Conservation (phyloP, 257 asterid species). For the Mentha longifolia region DNA sequence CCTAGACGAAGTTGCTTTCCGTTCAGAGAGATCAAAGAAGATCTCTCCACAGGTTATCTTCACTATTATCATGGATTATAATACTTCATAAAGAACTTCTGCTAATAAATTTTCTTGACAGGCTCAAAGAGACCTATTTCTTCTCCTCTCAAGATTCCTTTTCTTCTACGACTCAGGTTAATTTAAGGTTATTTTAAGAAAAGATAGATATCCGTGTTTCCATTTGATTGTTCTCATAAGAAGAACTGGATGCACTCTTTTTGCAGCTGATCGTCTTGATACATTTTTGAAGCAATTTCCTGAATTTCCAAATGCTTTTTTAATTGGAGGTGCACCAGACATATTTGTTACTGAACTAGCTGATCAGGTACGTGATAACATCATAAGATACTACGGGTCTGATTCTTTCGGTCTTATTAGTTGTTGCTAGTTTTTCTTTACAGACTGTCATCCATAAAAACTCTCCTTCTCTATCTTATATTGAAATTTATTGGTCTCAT, state of each 20-base stretch:
- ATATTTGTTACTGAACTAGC: slow-evolving; percentile 72
- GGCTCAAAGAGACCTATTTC: slow-evolving; percentile 80
- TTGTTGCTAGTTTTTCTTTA: slow-evolving; percentile 5
- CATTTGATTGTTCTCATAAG: slow-evolving; percentile 12
- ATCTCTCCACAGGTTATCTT: slow-evolving; percentile 71
- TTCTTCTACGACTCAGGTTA: slow-evolving; percentile 71
- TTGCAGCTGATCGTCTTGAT: slow-evolving; percentile 67
- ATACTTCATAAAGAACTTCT: slow-evolving; percentile 1
- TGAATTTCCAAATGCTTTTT: slow-evolving; percentile 75
- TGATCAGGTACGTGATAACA: slow-evolving; percentile 61
- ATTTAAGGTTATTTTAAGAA: background rate
- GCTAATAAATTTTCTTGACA: slow-evolving; percentile 34
- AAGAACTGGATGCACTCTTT: slow-evolving; percentile 14
- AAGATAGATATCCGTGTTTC: background rate
- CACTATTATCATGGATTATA: slow-evolving; percentile 14
- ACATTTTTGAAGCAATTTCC: slow-evolving; percentile 69
- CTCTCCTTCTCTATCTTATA: background rate
- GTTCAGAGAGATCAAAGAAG: slow-evolving; percentile 62
- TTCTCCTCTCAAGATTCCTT: slow-evolving; percentile 78
- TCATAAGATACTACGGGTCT: background rate
- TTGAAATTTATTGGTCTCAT: slow-evolving; percentile 12
- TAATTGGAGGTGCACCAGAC: slow-evolving; percentile 71
- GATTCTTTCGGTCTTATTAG: slow-evolving; percentile 31
- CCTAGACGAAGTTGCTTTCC: slow-evolving; percentile 75
- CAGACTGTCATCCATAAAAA: background rate